Evolutionary conservation across 1,139 yeast species (phyloP).

Genomic region (Suhomyces panamericanus): DNA sequence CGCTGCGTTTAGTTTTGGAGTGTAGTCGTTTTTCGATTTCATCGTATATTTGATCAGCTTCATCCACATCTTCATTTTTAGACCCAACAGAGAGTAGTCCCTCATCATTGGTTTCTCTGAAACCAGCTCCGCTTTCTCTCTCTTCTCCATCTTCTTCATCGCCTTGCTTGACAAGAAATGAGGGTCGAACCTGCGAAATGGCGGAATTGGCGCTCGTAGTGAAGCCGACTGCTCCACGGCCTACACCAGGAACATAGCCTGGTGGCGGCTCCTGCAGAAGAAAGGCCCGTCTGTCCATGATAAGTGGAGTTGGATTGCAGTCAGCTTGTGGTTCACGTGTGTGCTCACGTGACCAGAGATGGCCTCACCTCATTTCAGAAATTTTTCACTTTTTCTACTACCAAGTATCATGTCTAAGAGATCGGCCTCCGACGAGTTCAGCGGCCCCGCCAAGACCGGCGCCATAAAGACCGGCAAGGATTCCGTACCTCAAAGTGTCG

Average conservation of each 20-base stretch:
- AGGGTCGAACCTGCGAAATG: slow-evolving; percentile 41
- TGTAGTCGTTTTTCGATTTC: slow-evolving; percentile 60
- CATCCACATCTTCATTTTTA: slow-evolving; percentile 60
- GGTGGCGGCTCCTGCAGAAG: slow-evolving; percentile 86
- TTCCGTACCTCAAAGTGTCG: slow-evolving; percentile 18
- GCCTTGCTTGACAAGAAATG: slow-evolving; percentile 33
- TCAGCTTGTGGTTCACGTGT: not conserved
- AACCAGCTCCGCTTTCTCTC: slow-evolving; percentile 23
- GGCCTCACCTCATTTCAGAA: slow-evolving; percentile 5
- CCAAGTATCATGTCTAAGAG: slow-evolving; percentile 59
- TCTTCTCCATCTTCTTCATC: slow-evolving; percentile 18
- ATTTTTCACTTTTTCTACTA: slow-evolving; percentile 4
- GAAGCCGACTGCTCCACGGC: slow-evolving; percentile 94
- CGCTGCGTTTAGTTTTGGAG: slow-evolving; percentile 23
- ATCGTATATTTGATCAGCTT: slow-evolving; percentile 72
- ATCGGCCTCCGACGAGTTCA: slow-evolving; percentile 44
- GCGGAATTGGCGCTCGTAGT: slow-evolving; percentile 82
- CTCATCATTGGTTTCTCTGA: slow-evolving; percentile 19
- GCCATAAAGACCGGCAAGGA: slow-evolving; percentile 23
- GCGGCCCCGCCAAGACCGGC: slow-evolving; percentile 25
- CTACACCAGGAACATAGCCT: slow-evolving; percentile 89
- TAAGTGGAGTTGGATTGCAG: not conserved
- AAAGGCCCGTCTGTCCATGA: slow-evolving; percentile 63
- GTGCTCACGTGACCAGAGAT: slow-evolving; percentile 4
- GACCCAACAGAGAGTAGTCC: slow-evolving; percentile 30